phyloP scores from a whole-genome alignment of 352 stramenopile species.

The Thalassiosira oceanica region DNA sequence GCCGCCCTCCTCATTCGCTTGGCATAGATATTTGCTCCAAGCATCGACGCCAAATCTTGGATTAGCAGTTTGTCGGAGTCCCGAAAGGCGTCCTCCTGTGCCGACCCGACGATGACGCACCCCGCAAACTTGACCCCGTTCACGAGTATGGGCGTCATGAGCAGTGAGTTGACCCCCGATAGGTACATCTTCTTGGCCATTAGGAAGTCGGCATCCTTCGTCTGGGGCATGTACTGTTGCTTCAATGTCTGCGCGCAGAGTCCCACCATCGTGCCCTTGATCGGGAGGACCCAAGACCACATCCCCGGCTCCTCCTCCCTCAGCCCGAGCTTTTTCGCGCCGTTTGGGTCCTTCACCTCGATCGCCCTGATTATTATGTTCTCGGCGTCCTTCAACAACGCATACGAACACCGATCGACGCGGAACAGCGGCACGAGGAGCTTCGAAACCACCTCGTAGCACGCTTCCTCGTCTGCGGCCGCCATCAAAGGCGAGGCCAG shows the following conservation, averaged over 20 bases:
- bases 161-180: slow-evolving; percentile 19
- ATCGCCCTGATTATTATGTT: slow-evolving; percentile 24
- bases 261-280: slow-evolving; percentile 21
- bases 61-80: slow-evolving; percentile 19
- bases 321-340: background rate
- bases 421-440: slow-evolving; percentile 31
- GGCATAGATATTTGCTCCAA: slow-evolving; percentile 32
- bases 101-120: slow-evolving; percentile 6
- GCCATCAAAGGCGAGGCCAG: slow-evolving; percentile 30
- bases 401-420: slow-evolving; percentile 17
- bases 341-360: background rate
- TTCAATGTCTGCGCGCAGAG: slow-evolving; percentile 20
- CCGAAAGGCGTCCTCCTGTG: slow-evolving; percentile 21
- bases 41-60: slow-evolving; percentile 19
- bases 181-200: slow-evolving; percentile 19
- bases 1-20: slow-evolving; percentile 20
- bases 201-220: slow-evolving; percentile 6
- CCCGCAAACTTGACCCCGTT: slow-evolving; percentile 31
- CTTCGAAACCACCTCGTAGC: slow-evolving; percentile 23
- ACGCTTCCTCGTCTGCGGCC: slow-evolving; percentile 22
- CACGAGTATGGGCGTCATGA: slow-evolving; percentile 25
- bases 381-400: slow-evolving; percentile 12
- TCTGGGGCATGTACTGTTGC: slow-evolving; percentile 28
- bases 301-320: slow-evolving; percentile 33
- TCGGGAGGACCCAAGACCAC: slow-evolving; percentile 20